phyloP scores from a whole-genome alignment of 2,329 filamentous ascomycete species.

The Thelonectria olida region DNA sequence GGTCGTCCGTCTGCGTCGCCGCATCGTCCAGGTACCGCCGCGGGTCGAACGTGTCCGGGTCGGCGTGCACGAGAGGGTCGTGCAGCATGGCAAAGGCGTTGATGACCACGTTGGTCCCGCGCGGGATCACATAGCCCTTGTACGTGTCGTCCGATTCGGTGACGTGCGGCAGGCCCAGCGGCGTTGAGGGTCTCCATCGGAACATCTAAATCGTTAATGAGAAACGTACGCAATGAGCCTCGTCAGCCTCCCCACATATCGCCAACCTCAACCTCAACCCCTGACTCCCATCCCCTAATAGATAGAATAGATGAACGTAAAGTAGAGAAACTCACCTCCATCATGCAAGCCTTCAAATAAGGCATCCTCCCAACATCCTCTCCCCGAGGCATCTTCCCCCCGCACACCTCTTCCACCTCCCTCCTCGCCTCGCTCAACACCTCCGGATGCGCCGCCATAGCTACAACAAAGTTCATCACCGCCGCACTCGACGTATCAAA shows the following conservation, averaged over 20 bases:
- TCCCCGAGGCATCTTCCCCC: constrained; percentile 42
- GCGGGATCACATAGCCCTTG: constrained; percentile 58
- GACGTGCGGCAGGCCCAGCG: constrained; percentile 56
- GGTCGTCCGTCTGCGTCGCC: constrained; percentile 19
- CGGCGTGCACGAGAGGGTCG: constrained; percentile 33
- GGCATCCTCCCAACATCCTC: constrained; percentile 27
- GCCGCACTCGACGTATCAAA: constrained; percentile 37
- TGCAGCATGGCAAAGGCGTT: constrained; percentile 45
- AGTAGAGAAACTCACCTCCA: constrained; percentile 28
- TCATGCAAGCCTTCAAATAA: constrained; percentile 38
- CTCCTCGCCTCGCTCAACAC: constrained; percentile 28
- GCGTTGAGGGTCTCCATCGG: constrained; percentile 52
- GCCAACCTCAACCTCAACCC: neutral
- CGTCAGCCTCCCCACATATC: constrained; percentile 1
- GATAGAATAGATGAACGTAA: neutral
- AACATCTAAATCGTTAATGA: constrained; percentile 37
- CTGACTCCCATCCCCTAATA: neutral
- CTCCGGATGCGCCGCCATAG: constrained; percentile 32
- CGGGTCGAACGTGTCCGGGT: constrained; percentile 40
- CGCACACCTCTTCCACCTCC: constrained; percentile 34
- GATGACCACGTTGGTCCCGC: constrained; percentile 53
- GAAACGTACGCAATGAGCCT: constrained; percentile 6
- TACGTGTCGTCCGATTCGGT: constrained; percentile 58
- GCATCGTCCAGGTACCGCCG: constrained; percentile 36
- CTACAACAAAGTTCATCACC: constrained; percentile 30